These are phyloP conservation scores for Grosmannia clavigera DNA, from an alignment of 2,329 filamentous ascomycete species.

Conservation along the genomic window DNA sequence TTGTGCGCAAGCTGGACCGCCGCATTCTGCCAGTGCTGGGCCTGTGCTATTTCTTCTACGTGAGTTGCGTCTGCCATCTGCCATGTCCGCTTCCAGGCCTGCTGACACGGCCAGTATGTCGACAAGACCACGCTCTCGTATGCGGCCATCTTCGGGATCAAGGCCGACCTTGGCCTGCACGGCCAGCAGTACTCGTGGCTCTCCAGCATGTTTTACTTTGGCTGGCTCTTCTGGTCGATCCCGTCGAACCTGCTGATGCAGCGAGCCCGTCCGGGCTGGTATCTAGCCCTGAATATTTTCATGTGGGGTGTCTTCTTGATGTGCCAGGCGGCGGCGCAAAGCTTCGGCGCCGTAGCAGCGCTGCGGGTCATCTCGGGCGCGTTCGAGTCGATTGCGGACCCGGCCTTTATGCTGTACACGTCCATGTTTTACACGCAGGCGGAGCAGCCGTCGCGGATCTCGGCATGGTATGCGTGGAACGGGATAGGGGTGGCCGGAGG, in stretches of 20 bases:
- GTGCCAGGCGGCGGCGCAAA: slow-evolving; percentile 40
- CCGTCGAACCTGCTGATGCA: slow-evolving; percentile 21
- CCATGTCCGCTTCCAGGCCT: background rate
- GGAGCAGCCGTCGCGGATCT: slow-evolving; percentile 49
- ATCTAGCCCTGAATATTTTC: slow-evolving; percentile 36
- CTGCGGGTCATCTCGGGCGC: slow-evolving; percentile 50
- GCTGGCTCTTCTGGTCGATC: slow-evolving; percentile 21
- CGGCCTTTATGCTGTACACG: slow-evolving; percentile 49
- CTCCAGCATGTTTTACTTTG: slow-evolving; percentile 40
- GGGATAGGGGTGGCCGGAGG: slow-evolving; percentile 47
- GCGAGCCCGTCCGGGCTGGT: slow-evolving; percentile 21
- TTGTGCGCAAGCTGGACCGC: slow-evolving; percentile 25
- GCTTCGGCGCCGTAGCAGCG: slow-evolving; percentile 41
- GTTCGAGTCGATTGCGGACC: slow-evolving; percentile 42
- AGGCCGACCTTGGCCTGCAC: slow-evolving; percentile 42
- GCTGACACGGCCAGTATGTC: slow-evolving; percentile 10
- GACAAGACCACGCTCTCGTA: slow-evolving; percentile 45
- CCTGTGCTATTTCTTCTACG: slow-evolving; percentile 29
- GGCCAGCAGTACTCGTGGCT: slow-evolving; percentile 47
- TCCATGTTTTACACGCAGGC: slow-evolving; percentile 52
- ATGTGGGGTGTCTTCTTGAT: slow-evolving; percentile 37
- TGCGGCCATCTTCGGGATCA: slow-evolving; percentile 52
- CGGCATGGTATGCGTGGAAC: slow-evolving; percentile 47
- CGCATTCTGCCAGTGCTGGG: slow-evolving; percentile 25
- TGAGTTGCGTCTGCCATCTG: slow-evolving; percentile 12